Base-by-base conservation (phyloP, 1,284 basidiomycete genomes). In the Schizopora paradoxa region DNA sequence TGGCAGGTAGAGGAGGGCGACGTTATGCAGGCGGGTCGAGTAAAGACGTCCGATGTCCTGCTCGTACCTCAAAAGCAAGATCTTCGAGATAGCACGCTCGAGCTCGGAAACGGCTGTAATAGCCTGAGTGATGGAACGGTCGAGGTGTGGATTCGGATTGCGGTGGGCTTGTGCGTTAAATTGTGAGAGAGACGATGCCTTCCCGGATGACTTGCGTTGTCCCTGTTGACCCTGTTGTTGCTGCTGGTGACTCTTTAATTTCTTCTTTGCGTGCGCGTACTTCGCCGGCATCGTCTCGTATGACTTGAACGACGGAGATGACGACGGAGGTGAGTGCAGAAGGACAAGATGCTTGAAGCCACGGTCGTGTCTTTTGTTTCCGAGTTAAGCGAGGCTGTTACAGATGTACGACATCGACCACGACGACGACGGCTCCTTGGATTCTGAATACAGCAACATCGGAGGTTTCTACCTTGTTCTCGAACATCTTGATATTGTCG, bases 231-330 rank as follows among this genome's bases (percentile, higher is more conserved):
- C 52, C 58, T 53, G 45, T 58, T 54, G 28, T 63, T 67, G 59
- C 10, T 35, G 33, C 5, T 67, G 56, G 5, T 60, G 52, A 4
- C 66, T 65, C 0, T 68, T 65, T 6, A 73, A 64, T 32, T 76
- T 63, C 58, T 79, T 82, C 68, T 80, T 82, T n/a, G 79, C 74
- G 61, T 82, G 79, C 14, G 80, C 81, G 62, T 82, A 81, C 55
- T 82, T 82, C 25, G 78, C 72, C 11, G 80, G 77, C 80, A 82
- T 82, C 10, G 43, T 49, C n/a, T n/a, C n/a, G n/a, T n/a, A n/a
- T n/a, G n/a, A n/a, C n/a, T n/a, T n/a, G n/a, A 41, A 41, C 38
- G 22, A 41, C 4, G 39, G n/a, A 28, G 36, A 25, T 11, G 40
- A 19, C 37, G 3, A 16, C 39, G 25, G 5, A 2, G 40, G 16